Conservation (phyloP, 2,329 filamentous ascomycete genomes). For the Talaromyces sp. region DNA sequence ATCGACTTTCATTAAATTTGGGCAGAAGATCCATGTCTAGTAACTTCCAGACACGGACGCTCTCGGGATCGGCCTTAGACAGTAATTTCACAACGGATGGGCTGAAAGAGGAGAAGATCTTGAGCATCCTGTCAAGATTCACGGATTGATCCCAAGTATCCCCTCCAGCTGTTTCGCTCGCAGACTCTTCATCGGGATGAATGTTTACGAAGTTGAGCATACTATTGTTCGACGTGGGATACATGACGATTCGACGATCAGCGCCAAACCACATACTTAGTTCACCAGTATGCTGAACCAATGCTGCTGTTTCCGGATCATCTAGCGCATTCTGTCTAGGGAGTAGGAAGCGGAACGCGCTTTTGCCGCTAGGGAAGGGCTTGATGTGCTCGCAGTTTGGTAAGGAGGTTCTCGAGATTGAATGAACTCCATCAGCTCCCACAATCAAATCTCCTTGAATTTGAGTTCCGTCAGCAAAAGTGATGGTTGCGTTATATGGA, state of each 20-base stretch:
- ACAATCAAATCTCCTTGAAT: conserved; percentile 51
- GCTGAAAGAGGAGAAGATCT: conserved; percentile 35
- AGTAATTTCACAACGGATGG: conserved; percentile 36
- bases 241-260: conserved; percentile 48
- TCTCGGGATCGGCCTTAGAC: conserved; percentile 42
- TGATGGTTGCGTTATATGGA: conserved; percentile 39
- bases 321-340: conserved; percentile 42
- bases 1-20: conserved; percentile 52
- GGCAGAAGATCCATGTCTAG: conserved; percentile 61
- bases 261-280: conserved; percentile 44
- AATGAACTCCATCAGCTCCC: conserved; percentile 55
- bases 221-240: conserved; percentile 47
- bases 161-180: conserved; percentile 28
- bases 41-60: conserved; percentile 57
- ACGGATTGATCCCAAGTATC: conserved; percentile 23
- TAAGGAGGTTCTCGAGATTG: conserved; percentile 25
- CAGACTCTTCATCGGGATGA: conserved; percentile 47
- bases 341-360: conserved; percentile 57
- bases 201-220: conserved; percentile 53
- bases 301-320: conserved; percentile 39
- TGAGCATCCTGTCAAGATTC: background rate
- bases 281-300: conserved; percentile 37
- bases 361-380: conserved; percentile 51
- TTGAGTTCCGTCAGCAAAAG: conserved; percentile 45
- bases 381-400: conserved; percentile 25